Evolutionary conservation across 1,139 yeast genomes (phyloP), one percentile per base, ranked within the genome.

Genomic region (Suhomyces anneliseae): DNA sequence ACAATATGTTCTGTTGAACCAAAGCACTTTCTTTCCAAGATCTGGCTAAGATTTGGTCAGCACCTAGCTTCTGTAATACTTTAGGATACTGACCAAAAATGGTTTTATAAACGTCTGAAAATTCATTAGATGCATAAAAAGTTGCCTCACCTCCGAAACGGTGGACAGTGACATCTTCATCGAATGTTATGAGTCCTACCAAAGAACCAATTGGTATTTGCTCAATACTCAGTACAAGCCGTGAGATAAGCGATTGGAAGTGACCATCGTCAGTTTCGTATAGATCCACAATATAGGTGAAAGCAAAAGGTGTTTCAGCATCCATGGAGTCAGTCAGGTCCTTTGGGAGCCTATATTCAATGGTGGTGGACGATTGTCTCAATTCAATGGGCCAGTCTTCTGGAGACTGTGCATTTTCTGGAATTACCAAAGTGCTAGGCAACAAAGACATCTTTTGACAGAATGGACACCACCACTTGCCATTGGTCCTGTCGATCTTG

Each of bases 391-490:
- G 72, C 64, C 70, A 65, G 8, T 62, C 61, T 2, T 54, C 57
- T 8, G 41, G 51, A 4, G 52, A 39, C 8, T 52, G 42, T 4
- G 53, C 27, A 8, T 39, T 39, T 14, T 49, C 55, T 2, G 69
- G 71, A 14, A 60, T 39, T 5, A 41, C 36, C 27, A 54, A 58
- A 12, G 52, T 54, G 0, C 47, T 46, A 0, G 74, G 69, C 6
- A 72, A 48, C 34, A 42, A 53, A 3, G 61, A 55, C 34, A 58
- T 55, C 33, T 61, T 61, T 8, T 56, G 58, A 51, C 79, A 74
- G 40, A 69, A 62, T 0, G 74, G 74, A 51, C 79, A 74, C 67
- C 68, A 61, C 78, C 78, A 73, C 66, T 63, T 64, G n/a, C 52
- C 50, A 45, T 65, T 69, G 6, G 42, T 52, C 4, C 69, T 50